Evolutionary conservation across 2,329 filamentous ascomycete genomes (phyloP).

Genomic region (Arthrobotrys conoides): DNA sequence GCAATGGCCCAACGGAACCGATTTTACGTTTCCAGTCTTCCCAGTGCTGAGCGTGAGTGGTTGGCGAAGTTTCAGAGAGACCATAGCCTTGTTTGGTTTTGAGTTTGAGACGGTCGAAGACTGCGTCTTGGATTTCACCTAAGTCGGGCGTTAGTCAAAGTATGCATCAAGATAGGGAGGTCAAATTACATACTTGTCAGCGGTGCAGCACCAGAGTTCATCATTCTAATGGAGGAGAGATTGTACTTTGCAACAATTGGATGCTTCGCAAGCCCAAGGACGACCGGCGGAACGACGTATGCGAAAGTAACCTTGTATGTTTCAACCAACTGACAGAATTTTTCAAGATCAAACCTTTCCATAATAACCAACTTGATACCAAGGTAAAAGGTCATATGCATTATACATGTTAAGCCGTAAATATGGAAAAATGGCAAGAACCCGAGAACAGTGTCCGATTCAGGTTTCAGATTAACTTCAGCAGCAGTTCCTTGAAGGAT

Average conservation of each 20-base stretch:
- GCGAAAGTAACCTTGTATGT: conserved; percentile 73
- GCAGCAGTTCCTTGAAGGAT: conserved; percentile 67
- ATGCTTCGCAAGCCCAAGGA: conserved; percentile 84
- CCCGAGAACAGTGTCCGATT: conserved; percentile 78
- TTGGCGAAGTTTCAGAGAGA: conserved; percentile 86
- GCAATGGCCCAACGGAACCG: conserved; percentile 82
- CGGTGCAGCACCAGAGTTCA: conserved; percentile 90
- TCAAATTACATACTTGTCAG: conserved; percentile 72
- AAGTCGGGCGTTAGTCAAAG: conserved; percentile 19
- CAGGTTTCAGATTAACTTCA: conserved; percentile 62
- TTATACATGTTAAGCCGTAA: conserved; percentile 71
- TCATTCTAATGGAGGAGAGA: conserved; percentile 81
- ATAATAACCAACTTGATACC: conserved; percentile 80
- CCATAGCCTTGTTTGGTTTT: conserved; percentile 95
- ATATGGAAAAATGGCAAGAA: conserved; percentile 93
- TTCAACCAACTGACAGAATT: conserved; percentile 83
- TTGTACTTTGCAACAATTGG: conserved; percentile 85
- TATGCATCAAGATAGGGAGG: not conserved
- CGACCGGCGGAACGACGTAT: conserved; percentile 82
- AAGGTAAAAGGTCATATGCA: conserved; percentile 45
- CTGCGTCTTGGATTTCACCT: conserved; percentile 79
- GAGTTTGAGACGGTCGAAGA: conserved; percentile 80
- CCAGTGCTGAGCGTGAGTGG: conserved; percentile 80
- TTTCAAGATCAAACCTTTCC: conserved; percentile 84
- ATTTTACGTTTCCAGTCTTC: conserved; percentile 82